Evolutionary conservation across 768 basidiomycete species (phyloP).

Genomic region (Hygrophorus pudorinus): DNA sequence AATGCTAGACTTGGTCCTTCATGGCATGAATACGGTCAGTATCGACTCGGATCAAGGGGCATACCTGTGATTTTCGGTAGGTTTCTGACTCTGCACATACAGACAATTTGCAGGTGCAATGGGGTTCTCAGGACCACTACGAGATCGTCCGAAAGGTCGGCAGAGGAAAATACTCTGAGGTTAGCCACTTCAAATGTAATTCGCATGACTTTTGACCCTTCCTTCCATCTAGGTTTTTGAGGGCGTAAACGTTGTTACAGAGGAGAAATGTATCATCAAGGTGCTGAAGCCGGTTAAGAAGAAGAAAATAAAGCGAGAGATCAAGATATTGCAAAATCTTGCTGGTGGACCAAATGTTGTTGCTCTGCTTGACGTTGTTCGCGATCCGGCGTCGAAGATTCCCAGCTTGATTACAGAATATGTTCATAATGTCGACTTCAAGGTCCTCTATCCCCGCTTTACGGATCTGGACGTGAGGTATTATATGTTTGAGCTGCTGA

Average conservation of each 20-base stretch:
- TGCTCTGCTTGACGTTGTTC: conserved; percentile 87
- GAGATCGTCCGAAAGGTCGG: conserved; percentile 97
- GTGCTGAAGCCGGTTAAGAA: conserved; percentile 99
- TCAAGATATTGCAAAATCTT: conserved; percentile 95
- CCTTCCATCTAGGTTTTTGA: conserved; percentile 64
- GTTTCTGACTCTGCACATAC: conserved; percentile 10
- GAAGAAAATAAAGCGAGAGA: conserved; percentile 99
- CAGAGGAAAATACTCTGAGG: conserved; percentile 92
- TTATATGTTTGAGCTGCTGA: conserved; percentile 95
- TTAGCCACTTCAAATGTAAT: conserved; percentile 20
- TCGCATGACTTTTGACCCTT: conserved; percentile 7
- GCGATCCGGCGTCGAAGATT: conserved; percentile 93
- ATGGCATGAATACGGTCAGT: conserved; percentile 93
- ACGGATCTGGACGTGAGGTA: conserved; percentile 92
- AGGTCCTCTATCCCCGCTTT: conserved; percentile 90
- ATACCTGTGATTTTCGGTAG: conserved; percentile 15
- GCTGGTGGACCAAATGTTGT: conserved; percentile 95
- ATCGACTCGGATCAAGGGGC: conserved; percentile 2
- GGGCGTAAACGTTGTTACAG: conserved; percentile 82
- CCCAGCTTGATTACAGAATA: conserved; percentile 97
- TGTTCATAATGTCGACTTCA: conserved; percentile 97
- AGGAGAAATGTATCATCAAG: conserved; percentile 96
- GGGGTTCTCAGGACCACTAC: conserved; percentile 96
- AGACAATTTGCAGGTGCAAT: conserved; percentile 97
- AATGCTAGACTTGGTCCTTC: conserved; percentile 79